phyloP scores from a whole-genome alignment of 1,284 basidiomycete species.

The Cystobasidiaceae sp. region DNA sequence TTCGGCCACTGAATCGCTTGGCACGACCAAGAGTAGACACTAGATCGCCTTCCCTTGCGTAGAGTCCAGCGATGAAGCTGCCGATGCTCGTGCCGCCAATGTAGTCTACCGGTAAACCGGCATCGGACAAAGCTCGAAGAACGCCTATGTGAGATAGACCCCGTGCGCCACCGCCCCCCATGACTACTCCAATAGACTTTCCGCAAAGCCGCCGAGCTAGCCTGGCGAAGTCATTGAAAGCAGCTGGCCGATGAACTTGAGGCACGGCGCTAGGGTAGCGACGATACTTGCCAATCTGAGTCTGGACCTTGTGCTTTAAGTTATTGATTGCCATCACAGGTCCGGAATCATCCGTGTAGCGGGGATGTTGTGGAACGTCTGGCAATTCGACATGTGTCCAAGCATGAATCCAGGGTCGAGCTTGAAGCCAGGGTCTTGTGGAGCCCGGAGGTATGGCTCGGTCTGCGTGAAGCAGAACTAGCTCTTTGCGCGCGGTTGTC shows the following conservation, averaged over 20 bases:
- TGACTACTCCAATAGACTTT: slow-evolving; percentile 84
- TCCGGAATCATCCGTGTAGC: slow-evolving; percentile 69
- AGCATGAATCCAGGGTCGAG: slow-evolving; percentile 88
- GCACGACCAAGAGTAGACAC: slow-evolving; percentile 77
- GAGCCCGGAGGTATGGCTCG: slow-evolving; percentile 83
- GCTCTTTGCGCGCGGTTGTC: slow-evolving; percentile 93
- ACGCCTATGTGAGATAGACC: slow-evolving; percentile 90
- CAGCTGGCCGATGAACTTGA: slow-evolving; percentile 62
- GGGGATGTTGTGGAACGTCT: slow-evolving; percentile 47
- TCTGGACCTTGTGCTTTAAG: slow-evolving; percentile 84
- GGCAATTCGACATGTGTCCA: slow-evolving; percentile 85
- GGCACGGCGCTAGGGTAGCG: slow-evolving; percentile 56
- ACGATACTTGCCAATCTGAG: slow-evolving; percentile 78
- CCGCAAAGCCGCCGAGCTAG: slow-evolving; percentile 87
- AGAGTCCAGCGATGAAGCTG: slow-evolving; percentile 88
- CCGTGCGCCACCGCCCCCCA: slow-evolving; percentile 92
- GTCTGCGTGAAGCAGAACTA: slow-evolving; percentile 89
- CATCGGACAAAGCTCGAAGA: slow-evolving; percentile 84
- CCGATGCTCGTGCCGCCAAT: slow-evolving; percentile 80
- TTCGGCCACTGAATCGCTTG: slow-evolving; percentile 83
- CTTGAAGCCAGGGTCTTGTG: slow-evolving; percentile 94
- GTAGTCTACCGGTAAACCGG: slow-evolving; percentile 86
- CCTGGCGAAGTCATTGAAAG: slow-evolving; percentile 87
- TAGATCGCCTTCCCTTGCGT: slow-evolving; percentile 87
- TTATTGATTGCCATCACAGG: slow-evolving; percentile 71